A percentile compares a stretch with the other conserved stretches of the same genome.
Evolutionary conservation across 78 protist species (phyloP).

Genomic region (Dictyostelium firmibasis): DNA sequence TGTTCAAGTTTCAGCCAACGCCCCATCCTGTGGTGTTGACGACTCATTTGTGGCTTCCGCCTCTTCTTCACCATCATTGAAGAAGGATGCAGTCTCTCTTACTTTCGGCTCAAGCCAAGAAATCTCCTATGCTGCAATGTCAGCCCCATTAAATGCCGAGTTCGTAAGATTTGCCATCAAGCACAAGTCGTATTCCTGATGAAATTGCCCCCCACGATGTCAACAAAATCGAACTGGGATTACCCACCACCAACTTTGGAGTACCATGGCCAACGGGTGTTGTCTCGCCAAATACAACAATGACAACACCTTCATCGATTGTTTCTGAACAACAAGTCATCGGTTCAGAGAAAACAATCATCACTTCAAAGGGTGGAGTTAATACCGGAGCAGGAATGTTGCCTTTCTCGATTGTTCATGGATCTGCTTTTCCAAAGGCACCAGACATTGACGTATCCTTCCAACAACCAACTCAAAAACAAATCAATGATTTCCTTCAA

Average conservation of each 20-base stretch:
- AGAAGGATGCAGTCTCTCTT: not conserved
- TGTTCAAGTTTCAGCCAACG: not conserved
- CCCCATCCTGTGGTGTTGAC: not conserved
- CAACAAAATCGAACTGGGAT: not conserved
- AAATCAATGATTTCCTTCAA: not conserved
- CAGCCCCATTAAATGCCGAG: slow-evolving; percentile 18
- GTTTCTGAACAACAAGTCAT: not conserved
- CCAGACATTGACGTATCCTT: not conserved
- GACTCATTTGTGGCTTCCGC: not conserved
- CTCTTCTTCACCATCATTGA: not conserved
- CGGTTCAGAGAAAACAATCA: not conserved
- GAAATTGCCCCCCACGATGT: not conserved
- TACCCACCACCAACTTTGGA: not conserved
- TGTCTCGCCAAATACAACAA: not conserved
- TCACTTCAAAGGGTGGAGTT: not conserved
- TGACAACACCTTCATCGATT: not conserved
- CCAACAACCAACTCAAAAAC: not conserved
- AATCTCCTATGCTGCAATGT: not conserved
- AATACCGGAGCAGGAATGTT: not conserved
- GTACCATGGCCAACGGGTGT: not conserved
- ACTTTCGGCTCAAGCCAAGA: not conserved
- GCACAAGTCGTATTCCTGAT: slow-evolving; percentile 81
- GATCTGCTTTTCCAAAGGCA: not conserved
- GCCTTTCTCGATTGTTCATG: not conserved
- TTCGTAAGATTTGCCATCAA: slow-evolving; percentile 55